Evolutionary conservation across 139 green algal species (phyloP), one percentile per base, ranked within the genome.

Genomic region (Yamagishiella unicocca): DNA sequence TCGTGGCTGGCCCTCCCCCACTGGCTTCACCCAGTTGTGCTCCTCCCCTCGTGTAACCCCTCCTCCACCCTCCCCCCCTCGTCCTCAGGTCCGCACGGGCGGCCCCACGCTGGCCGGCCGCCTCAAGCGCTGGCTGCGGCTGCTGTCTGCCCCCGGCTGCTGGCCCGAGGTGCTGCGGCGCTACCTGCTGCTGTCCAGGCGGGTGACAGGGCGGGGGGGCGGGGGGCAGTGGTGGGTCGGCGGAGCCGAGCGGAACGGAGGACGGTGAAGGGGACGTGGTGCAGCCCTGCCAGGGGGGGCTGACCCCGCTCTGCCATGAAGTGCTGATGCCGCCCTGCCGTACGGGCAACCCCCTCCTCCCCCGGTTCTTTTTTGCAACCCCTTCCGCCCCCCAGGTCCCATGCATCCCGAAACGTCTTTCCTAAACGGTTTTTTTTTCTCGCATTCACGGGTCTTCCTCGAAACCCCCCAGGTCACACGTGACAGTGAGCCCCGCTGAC

Each of bases 141-240:
- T 87, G 45, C 43, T 87, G 64, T 33, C 43, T 10, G 64, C 66
- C 4, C 81, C 66, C 40, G 89, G 86, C 54, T 90, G 85, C 37
- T 94, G 91, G 91, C 91, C 90, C 64, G 91, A 94, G 89, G 77
- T 94, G 61, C 89, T 94, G 64, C 73, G 91, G 24, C 55, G 91
- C 22, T 94, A 89, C 72, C 66, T 89, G 71, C 83, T 87, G 83
- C 79, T 85, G 61, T 76, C 61, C 40, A 61, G 79, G 79, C 75
- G 79, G 29, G 79, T 24, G 50, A 27, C 35, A 25, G 64, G 6
- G n/a, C 7, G 9, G 29, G 21, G 22, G 24, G 40, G 70, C 4
- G 21, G 68, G 38, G 8, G 38, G 19, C 5, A 8, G 42, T 1
- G 29, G 43, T 4, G 71, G 27, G 4, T n/a, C n/a, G n/a, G n/a